These are phyloP conservation scores for Cyclanthera cordifolia DNA, from an alignment of 306 rosid species.

Conservation along the genomic window DNA sequence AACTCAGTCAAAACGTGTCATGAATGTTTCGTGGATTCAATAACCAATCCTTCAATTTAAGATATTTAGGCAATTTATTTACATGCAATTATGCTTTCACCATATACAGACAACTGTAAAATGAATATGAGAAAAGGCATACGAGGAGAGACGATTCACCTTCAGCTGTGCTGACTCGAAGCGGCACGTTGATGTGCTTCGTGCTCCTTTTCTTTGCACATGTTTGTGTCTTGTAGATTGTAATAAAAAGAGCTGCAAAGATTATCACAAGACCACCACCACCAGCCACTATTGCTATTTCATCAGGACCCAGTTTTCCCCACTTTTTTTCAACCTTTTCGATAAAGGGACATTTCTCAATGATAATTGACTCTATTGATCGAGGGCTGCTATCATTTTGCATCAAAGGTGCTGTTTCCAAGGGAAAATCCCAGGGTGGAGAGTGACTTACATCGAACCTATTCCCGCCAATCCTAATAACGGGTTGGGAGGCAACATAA, in stretches of 20 bases:
- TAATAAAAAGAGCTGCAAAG: slow-evolving; percentile 45
- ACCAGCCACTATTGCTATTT: slow-evolving; percentile 58
- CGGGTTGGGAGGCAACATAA: slow-evolving; percentile 1
- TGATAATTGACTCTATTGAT: slow-evolving; percentile 52
- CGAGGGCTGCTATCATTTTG: slow-evolving; percentile 47
- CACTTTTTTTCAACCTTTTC: slow-evolving; percentile 27
- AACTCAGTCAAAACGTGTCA: neutral
- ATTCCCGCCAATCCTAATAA: slow-evolving; percentile 68
- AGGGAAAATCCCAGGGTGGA: slow-evolving; percentile 71
- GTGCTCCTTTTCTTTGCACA: slow-evolving; percentile 24
- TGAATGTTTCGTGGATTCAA: neutral
- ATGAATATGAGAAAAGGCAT: neutral
- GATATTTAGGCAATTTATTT: neutral
- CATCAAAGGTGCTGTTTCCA: slow-evolving; percentile 34
- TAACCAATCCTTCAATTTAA: neutral
- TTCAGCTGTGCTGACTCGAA: slow-evolving; percentile 31
- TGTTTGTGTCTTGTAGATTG: slow-evolving; percentile 28
- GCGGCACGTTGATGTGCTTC: slow-evolving; percentile 26
- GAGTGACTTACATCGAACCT: slow-evolving; percentile 42
- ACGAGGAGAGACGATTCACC: slow-evolving; percentile 29
- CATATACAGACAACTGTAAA: neutral
- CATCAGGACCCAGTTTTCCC: slow-evolving; percentile 53
- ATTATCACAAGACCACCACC: slow-evolving; percentile 55
- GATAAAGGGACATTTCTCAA: slow-evolving; percentile 38
- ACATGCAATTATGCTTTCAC: neutral